These are phyloP conservation scores for Diplodia seriata DNA, from an alignment of 2,329 filamentous ascomycete genomes.

Conservation along the genomic window DNA sequence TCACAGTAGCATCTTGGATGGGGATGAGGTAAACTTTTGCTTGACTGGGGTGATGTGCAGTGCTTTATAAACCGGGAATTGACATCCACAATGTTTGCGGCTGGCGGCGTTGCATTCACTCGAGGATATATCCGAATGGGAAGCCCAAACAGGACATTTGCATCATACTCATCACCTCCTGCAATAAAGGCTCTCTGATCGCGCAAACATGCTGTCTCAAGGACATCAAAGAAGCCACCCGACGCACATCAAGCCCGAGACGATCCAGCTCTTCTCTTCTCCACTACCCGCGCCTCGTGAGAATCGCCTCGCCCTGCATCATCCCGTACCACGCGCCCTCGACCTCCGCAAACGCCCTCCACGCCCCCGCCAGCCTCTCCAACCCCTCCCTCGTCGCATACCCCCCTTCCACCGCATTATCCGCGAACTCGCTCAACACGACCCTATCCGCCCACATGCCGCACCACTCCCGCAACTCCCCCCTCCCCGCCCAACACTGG, in stretches of 20 bases:
- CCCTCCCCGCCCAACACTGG: conserved; percentile 32
- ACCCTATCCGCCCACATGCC: conserved; percentile 49
- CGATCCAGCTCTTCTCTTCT: too few relatives aligned
- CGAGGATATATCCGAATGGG: too few relatives aligned
- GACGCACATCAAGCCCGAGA: too few relatives aligned
- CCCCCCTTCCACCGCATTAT: conserved; percentile 47
- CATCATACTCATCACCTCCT: too few relatives aligned
- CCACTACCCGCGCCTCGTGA: not conserved
- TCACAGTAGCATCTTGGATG: not conserved
- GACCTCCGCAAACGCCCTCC: conserved; percentile 50
- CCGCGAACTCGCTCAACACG: conserved; percentile 46
- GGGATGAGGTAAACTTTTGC: not conserved
- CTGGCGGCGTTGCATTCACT: too few relatives aligned
- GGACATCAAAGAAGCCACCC: too few relatives aligned
- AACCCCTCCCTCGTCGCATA: conserved; percentile 49
- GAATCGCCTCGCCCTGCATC: conserved; percentile 53
- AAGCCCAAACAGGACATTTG: too few relatives aligned
- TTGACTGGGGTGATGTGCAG: too few relatives aligned
- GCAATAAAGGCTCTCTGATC: too few relatives aligned
- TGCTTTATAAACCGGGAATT: too few relatives aligned
- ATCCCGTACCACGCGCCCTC: conserved; percentile 53
- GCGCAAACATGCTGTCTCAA: too few relatives aligned
- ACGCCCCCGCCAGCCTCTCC: conserved; percentile 49
- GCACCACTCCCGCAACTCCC: conserved; percentile 51
- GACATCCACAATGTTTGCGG: too few relatives aligned